phyloP scores from a whole-genome alignment of 331 rosid species.

The Rhamnella rubrinervis region DNA sequence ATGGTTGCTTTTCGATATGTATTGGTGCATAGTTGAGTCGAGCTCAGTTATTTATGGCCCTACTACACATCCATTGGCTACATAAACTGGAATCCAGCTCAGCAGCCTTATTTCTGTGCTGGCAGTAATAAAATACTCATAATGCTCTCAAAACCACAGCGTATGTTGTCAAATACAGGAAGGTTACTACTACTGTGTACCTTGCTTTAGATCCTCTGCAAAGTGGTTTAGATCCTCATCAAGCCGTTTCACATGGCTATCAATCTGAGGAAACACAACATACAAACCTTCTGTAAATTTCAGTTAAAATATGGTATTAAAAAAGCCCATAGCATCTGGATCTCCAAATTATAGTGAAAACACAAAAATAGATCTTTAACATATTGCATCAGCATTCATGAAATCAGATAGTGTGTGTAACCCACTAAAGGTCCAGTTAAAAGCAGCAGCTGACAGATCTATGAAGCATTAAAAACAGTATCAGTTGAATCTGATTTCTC shows the following conservation, averaged over 20 bases:
- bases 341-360: neutral
- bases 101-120: neutral
- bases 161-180: neutral
- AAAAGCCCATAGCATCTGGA: constrained; percentile 7
- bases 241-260: constrained; percentile 88
- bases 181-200: constrained; percentile 42
- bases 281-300: constrained; percentile 26
- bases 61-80: neutral
- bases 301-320: constrained; percentile 2
- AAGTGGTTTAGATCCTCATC: constrained; percentile 92
- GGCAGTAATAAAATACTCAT: neutral
- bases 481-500: neutral
- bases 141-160: neutral
- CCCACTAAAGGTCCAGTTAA: neutral
- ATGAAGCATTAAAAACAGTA: neutral
- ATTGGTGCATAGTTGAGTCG: neutral
- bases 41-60: neutral
- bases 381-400: neutral
- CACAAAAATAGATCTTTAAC: constrained; percentile 15
- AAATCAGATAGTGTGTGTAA: neutral
- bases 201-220: constrained; percentile 95
- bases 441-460: neutral
- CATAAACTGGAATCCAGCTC: neutral
- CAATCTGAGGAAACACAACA: constrained; percentile 64
- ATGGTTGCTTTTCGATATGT: neutral